Base-by-base conservation (phyloP, 768 basidiomycete genomes). In the Boletus reticulatus region DNA sequence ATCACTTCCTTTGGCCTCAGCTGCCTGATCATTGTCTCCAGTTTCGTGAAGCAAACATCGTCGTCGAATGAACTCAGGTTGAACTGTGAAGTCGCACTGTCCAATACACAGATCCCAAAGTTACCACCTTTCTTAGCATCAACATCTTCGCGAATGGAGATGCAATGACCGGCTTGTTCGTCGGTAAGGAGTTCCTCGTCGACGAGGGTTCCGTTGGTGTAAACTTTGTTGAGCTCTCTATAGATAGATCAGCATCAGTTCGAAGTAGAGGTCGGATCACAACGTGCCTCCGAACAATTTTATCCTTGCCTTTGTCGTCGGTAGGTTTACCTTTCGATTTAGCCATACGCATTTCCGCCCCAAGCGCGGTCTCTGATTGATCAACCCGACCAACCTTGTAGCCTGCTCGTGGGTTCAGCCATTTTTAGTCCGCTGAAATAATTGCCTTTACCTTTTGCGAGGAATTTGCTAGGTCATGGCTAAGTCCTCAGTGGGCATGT, bases 361-460 rank as follows among this genome's bases (percentile, higher is more conserved):
- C 97, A 12, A 99, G 85, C 0, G 94, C 94, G 0, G 97, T 99
- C 75, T 99, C 97, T 1, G 88, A 85, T 71, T 99, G 97, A 66
- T 98, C 96, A 17, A 99, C 97, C 13, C 92, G 87, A 8, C 97
- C 97, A 50, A 99, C 92, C 72, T 95, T 95, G 74, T 94, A 89
- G 0, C 92, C 91, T 89, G 24, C 10, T 11, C 9, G 3, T 37
- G 4, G 9, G 46, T 56, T 44, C 16, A 62, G 48, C 14, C 17
- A 38, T 41, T 10, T 29, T 29, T 29, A 9, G 29, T 29, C 29
- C 9, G 29, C 29, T 2, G 6, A 9, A 0, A 34, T 1, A 17
- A 17, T 12, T 24, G 1, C 46, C 17, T 36, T 57, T 29, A 69
- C 66, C 66, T 67, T 90, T 89, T 4, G 84, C 91, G 27, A 93